Base-by-base conservation (phyloP, 305 asterid species). In the Solanum hybrid region DNA sequence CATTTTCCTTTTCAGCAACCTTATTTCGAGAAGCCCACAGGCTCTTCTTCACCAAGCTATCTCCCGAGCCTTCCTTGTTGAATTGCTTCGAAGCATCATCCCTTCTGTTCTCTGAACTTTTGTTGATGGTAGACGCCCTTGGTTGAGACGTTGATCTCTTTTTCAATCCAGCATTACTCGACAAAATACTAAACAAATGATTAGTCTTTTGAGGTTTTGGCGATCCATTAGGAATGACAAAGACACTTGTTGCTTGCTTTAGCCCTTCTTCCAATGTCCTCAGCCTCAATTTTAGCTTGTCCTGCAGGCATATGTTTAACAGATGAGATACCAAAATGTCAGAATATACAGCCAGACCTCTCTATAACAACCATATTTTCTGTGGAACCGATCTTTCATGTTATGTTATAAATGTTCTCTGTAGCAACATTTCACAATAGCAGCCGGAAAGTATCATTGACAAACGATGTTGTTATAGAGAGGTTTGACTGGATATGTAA, bases 241-340 rank as follows among this genome's bases (percentile, higher is more conserved):
- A 89, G 84, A 90, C 87, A 91, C 45, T 90, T 87, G 95, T 73
- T n/a, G 72, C 82, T 51, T 92, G 89, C 93, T 92, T 95, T 72
- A 97, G 90, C 85, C 96, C 95, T 87, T 94, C 97, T 93, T 95
- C 99, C 75, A 95, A 92, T 24, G 95, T 96, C 93, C 94, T 97
- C 69, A 97, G 93, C 94, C 99, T 95, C 91, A 96, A 88, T 93
- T 92, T 97, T 90, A 97, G 91, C 92, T 96, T 97, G 79, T 97
- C 98, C 99, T 97, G 92, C 7, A 86, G 72, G 71, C 71, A 60
- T 60, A 86, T 42, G 32, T 26, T 81, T 42, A 79, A 56, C 37
- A 31, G 29, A 85, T 40, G 14, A 32, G 72, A 38, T 22, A 15
- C 5, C 26, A 56, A 45, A 29, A 45, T 40, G 34, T 32, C 10